Percentiles rank a stretch among this genome's conserved stretches.
Evolutionary conservation across 306 rosid species (phyloP).

Genomic region (Spatholobus suberectus): DNA sequence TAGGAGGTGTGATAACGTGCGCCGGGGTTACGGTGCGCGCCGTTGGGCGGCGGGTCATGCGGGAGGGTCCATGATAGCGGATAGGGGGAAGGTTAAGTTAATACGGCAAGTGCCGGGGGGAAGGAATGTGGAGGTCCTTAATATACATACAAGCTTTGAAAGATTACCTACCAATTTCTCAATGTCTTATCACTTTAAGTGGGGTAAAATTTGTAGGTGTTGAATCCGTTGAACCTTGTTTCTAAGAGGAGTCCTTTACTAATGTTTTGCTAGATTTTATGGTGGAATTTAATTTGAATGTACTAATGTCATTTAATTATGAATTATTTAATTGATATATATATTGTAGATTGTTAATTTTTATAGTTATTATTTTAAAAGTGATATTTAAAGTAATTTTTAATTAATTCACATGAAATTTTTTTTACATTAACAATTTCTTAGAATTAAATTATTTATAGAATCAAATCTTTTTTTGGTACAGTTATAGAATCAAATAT

Average conservation of each 20-base stretch:
- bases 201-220: neutral
- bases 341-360: no score
- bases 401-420: no score
- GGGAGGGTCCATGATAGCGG: slow-evolving; percentile 23
- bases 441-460: no score
- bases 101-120: neutral
- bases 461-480: neutral
- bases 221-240: neutral
- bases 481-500: neutral
- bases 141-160: neutral
- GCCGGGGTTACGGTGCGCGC: slow-evolving; percentile 54
- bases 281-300: neutral
- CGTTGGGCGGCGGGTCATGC: slow-evolving; percentile 45
- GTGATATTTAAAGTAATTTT: no score
- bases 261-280: neutral
- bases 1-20: slow-evolving; percentile 48
- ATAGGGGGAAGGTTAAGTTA: neutral
- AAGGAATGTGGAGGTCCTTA: neutral
- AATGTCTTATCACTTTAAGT: neutral
- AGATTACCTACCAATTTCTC: neutral
- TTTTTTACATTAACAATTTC: no score
- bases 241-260: neutral
- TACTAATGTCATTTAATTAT: no score
- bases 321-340: no score
- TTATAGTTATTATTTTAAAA: no score